Evolutionary conservation across 768 basidiomycete species (phyloP), one percentile per base, ranked within the genome.

Genomic region (Termitomyces titanicus): DNA sequence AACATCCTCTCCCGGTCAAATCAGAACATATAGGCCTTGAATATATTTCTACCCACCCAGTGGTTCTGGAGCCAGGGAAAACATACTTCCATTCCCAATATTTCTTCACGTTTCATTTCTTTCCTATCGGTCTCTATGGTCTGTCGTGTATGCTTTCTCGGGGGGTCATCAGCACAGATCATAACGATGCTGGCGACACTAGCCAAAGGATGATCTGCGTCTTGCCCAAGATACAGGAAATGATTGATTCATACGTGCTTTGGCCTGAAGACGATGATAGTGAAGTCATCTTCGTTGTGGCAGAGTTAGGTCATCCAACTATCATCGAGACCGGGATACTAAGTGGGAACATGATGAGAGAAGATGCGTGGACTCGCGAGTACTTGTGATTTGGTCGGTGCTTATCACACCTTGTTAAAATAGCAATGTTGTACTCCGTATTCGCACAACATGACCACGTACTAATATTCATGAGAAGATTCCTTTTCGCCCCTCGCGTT

Each of bases 301-400:
- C 27, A 22, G n/a, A 31, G 18, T 13, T 37, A 29, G 47, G n/a
- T 17, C 12, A 20, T 27, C 43, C 48, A 29, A 22, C 25, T 22
- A 17, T 56, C 34, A 51, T 56, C 9, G 25, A 38, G 13, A 56
- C 43, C 1, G 49, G 55, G 31, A 51, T 56, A 18, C 17, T 33
- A 17, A 52, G 50, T 6, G 7, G 50, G 13, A 44, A 56, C 9
- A 20, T 56, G 25, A 56, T 56, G 55, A 43, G 35, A 6, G 50
- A 56, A 27, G 55, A 52, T 8, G 49, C 49, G 15, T 51, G 49
- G 49, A 8, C 22, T 42, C n/a, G n/a, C n/a, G n/a, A n/a, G n/a
- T n/a, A n/a, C n/a, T n/a, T n/a, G n/a, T n/a, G n/a, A n/a, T n/a
- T n/a, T n/a, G n/a, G n/a, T n/a, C n/a, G n/a, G n/a, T n/a, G n/a